Evolutionary conservation across 2,329 filamentous ascomycete species (phyloP), one percentile per base, ranked within the genome.

Genomic region (Fusarium dimerum): DNA sequence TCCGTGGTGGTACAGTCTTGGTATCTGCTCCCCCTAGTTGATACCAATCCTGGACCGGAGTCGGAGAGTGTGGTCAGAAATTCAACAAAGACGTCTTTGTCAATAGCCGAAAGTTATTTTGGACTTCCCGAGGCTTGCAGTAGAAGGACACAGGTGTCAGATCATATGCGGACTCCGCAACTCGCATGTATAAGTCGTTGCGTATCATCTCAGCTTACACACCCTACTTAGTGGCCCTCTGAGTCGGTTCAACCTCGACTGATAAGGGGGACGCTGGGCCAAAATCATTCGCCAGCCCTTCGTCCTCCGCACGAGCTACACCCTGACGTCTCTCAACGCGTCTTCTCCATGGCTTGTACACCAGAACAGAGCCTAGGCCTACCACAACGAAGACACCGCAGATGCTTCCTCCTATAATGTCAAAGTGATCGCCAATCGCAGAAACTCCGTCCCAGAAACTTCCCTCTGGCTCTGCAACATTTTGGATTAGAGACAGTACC

Each of bases 361-460:
- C 68, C 1, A 93, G 13, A 0, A 96, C 81, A 8, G 90, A 91
- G 0, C 89, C 77, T 2, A 84, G 70, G 0, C 92, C 93, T 43
- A 91, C 87, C 0, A 96, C 70, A 0, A 96, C 73, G 62, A 97
- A 97, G 0, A 90, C 78, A 0, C 86, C 92, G 59, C 92, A 96
- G 34, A 99, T 96, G 15, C 81, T 82, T 1, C 90, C 94, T 10
- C 92, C 92, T 43, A 96, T 86, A 54, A 93, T 82, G 71, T 96
- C 90, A 62, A 91, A 96, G 67, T 92, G 80, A 57, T 96, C 90
- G 0, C 89, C 85, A 1, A 88, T 85, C 1, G 78, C 82, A 45
- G 84, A 82, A 0, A 97, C 88, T 1, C 92, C 92, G 47, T 96
- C 86, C 94, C 94, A 97, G 71, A 97, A 97, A n/a, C 71, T 71